A percentile compares a stretch with the other conserved stretches of the same genome.
Conservation (phyloP, 805 yeast species). For the Candida oleophila region DNA sequence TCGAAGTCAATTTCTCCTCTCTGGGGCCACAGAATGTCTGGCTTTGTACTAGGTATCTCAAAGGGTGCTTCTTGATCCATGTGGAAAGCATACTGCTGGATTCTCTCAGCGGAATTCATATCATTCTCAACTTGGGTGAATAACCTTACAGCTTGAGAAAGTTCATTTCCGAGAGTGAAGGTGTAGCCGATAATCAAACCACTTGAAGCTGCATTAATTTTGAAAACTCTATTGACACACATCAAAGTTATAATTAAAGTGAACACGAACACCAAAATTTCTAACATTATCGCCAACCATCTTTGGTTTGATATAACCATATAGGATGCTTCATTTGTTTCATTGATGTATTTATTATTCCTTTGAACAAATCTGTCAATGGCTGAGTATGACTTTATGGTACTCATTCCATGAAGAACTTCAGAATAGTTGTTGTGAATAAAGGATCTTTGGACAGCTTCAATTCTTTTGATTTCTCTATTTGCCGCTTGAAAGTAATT, state of each 20-base stretch:
- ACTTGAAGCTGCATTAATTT: constrained; percentile 32
- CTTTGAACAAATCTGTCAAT: constrained; percentile 23
- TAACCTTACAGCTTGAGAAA: constrained; percentile 33
- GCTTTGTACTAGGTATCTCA: constrained; percentile 40
- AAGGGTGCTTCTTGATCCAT: constrained; percentile 69
- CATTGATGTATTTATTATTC: constrained; percentile 24
- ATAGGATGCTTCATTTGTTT: constrained; percentile 38
- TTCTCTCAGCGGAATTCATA: constrained; percentile 40
- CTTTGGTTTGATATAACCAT: constrained; percentile 36
- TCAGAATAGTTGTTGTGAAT: constrained; percentile 41
- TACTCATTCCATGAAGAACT: constrained; percentile 33
- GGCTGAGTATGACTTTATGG: constrained; percentile 34
- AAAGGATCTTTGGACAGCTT: constrained; percentile 38
- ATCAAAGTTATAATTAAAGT: constrained; percentile 31
- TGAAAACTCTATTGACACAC: constrained; percentile 34
- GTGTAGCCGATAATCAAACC: constrained; percentile 38
- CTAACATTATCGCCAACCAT: constrained; percentile 35
- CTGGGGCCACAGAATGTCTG: constrained; percentile 51
- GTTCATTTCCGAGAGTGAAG: constrained; percentile 33
- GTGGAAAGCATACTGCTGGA: constrained; percentile 46
- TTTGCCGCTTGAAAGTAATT: constrained; percentile 37
- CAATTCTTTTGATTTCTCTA: constrained; percentile 38
- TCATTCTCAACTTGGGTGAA: constrained; percentile 40
- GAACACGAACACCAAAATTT: constrained; percentile 29
- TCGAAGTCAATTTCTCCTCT: constrained; percentile 47